A percentile compares a stretch with the other conserved stretches of the same genome.
phyloP scores from a whole-genome alignment of 345 rosid genomes.

The Trapa bicornis region DNA sequence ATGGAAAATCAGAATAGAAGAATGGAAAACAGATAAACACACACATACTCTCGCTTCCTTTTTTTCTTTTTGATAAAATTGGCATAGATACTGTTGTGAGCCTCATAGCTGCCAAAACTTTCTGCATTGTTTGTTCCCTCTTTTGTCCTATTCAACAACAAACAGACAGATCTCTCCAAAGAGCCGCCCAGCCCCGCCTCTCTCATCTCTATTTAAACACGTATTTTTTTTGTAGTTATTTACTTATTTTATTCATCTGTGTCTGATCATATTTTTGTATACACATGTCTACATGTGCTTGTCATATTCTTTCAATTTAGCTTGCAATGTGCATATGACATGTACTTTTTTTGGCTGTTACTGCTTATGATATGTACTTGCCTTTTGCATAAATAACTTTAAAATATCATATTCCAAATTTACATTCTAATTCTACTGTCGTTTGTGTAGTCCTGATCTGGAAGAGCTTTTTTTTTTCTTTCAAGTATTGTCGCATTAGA shows the following conservation, averaged over 20 bases:
- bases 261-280: background rate
- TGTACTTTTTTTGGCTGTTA: background rate
- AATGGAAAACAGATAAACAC: too few species aligned
- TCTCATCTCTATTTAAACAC: background rate
- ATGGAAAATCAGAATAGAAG: too few species aligned
- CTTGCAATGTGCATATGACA: background rate
- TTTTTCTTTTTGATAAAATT: too few species aligned
- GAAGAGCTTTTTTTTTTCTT: background rate
- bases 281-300: background rate
- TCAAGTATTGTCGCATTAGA: background rate
- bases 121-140: constrained; percentile 15
- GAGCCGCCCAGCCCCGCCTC: constrained; percentile 10
- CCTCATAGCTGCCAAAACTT: constrained; percentile 17
- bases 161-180: constrained; percentile 15
- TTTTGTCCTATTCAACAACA: constrained; percentile 19
- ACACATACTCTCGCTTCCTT: too few species aligned
- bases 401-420: too few species aligned
- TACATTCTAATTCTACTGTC: background rate
- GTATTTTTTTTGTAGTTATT: background rate
- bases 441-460: background rate
- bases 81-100: constrained; percentile 3
- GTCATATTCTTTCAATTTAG: background rate
- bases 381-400: too few species aligned
- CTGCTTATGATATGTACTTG: background rate
- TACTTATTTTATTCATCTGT: background rate